A percentile compares a stretch with the other conserved stretches of the same genome.
These are phyloP conservation scores for Amaranthus cruentus DNA, from an alignment of 148 eudicot genomes.

Conservation along the genomic window DNA sequence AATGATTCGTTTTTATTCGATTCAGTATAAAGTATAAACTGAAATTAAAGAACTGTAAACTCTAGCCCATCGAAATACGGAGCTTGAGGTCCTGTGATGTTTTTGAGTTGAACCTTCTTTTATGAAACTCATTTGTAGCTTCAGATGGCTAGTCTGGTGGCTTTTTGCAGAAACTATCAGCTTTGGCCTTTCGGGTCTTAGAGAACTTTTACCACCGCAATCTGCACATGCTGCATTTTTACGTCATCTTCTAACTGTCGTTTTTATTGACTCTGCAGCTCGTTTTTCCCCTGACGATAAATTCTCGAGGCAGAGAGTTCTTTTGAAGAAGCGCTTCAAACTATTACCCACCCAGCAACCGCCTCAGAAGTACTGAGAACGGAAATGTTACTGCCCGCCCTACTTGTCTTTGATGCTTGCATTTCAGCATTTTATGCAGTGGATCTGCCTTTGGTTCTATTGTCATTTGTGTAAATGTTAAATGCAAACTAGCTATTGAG, in stretches of 20 bases:
- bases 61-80: too few species aligned
- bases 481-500: neutral
- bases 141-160: neutral
- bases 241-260: neutral
- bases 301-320: conserved; percentile 82
- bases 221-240: neutral
- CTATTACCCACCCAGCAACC: conserved; percentile 87
- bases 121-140: neutral
- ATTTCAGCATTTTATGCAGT: neutral
- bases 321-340: conserved; percentile 87
- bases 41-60: too few species aligned
- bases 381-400: neutral
- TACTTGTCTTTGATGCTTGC: neutral
- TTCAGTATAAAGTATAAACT: too few species aligned
- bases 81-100: neutral
- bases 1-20: too few species aligned
- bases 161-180: neutral
- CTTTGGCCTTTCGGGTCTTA: neutral
- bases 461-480: neutral
- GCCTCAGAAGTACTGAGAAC: conserved; percentile 60
- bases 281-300: conserved; percentile 99
- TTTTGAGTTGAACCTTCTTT: neutral
- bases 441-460: neutral
- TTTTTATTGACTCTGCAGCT: conserved; percentile 38
- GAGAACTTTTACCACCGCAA: neutral